A percentile compares a stretch with the other conserved stretches of the same genome.
phyloP scores from a whole-genome alignment of 768 basidiomycete genomes.

The Rickenella mellea region DNA sequence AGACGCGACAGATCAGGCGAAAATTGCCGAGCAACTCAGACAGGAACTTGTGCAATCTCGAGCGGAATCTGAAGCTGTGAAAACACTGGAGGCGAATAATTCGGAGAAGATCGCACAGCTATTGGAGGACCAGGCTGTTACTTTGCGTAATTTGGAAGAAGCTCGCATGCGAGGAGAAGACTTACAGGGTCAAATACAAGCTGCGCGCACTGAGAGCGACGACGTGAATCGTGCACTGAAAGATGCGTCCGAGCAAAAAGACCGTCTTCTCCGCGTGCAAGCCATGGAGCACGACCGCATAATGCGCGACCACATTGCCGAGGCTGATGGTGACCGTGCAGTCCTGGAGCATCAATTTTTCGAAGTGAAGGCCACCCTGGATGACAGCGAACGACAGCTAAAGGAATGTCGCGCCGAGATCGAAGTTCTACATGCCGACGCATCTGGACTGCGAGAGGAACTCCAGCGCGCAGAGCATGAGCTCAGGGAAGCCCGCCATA shows the following conservation, averaged over 20 bases:
- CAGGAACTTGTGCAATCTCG: slow-evolving; percentile 55
- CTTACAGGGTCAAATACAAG: slow-evolving; percentile 65
- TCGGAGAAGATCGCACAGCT: slow-evolving; percentile 53
- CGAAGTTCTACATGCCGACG: slow-evolving; percentile 60
- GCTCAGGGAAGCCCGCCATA: slow-evolving; percentile 53
- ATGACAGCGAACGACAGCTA: slow-evolving; percentile 49
- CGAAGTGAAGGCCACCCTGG: slow-evolving; percentile 56
- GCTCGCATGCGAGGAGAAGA: slow-evolving; percentile 67
- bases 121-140: slow-evolving; percentile 68
- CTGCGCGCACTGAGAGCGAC: slow-evolving; percentile 61
- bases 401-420: slow-evolving; percentile 52
- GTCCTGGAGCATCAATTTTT: slow-evolving; percentile 84
- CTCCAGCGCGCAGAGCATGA: slow-evolving; percentile 63
- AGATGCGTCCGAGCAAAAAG: slow-evolving; percentile 69
- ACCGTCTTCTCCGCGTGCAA: slow-evolving; percentile 61
- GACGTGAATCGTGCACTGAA: slow-evolving; percentile 59
- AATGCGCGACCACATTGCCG: slow-evolving; percentile 82
- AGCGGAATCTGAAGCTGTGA: slow-evolving; percentile 58
- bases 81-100: slow-evolving; percentile 55
- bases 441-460: slow-evolving; percentile 62
- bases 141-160: slow-evolving; percentile 62
- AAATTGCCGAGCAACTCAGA: slow-evolving; percentile 45
- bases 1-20: slow-evolving; percentile 62
- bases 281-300: slow-evolving; percentile 52
- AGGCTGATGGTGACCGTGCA: slow-evolving; percentile 89